A percentile compares a stretch with the other conserved stretches of the same genome.
phyloP scores from a whole-genome alignment of 768 basidiomycete species.

The Boletellus ananas region DNA sequence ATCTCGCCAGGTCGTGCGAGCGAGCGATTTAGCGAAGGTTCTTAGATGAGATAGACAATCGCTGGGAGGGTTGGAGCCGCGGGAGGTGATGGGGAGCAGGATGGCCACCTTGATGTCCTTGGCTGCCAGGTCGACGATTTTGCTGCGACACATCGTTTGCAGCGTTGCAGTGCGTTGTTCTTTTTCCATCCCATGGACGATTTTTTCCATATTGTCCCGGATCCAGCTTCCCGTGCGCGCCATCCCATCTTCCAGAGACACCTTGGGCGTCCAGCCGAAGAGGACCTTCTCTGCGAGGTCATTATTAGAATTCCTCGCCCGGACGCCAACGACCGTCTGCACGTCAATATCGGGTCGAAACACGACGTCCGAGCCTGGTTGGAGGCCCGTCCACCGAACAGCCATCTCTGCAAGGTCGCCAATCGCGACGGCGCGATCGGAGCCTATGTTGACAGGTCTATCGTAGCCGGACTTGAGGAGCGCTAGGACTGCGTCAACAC shows the following conservation, averaged over 20 bases:
- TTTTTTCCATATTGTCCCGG: slow-evolving; percentile 31
- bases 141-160: slow-evolving; percentile 31
- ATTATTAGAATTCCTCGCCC: slow-evolving; percentile 52
- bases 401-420: slow-evolving; percentile 41
- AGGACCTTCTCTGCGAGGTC: slow-evolving; percentile 29
- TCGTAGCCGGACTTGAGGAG: slow-evolving; percentile 38
- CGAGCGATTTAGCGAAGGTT: slow-evolving; percentile 42
- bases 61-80: slow-evolving; percentile 32
- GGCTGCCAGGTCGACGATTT: slow-evolving; percentile 36
- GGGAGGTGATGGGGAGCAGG: slow-evolving; percentile 57
- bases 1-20: slow-evolving; percentile 46
- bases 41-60: slow-evolving; percentile 42
- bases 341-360: slow-evolving; percentile 24
- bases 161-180: slow-evolving; percentile 16
- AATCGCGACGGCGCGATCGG: slow-evolving; percentile 42
- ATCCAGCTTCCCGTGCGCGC: slow-evolving; percentile 47
- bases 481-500: slow-evolving; percentile 45
- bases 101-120: slow-evolving; percentile 44
- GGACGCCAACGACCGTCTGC: slow-evolving; percentile 47
- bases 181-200: slow-evolving; percentile 5
- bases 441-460: slow-evolving; percentile 49
- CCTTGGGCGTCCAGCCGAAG: slow-evolving; percentile 40
- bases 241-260: slow-evolving; percentile 47
- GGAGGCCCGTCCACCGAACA: slow-evolving; percentile 30
- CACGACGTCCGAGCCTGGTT: slow-evolving; percentile 18